phyloP scores from a whole-genome alignment of 768 basidiomycete species.

The Boletus pseudopeckii region DNA sequence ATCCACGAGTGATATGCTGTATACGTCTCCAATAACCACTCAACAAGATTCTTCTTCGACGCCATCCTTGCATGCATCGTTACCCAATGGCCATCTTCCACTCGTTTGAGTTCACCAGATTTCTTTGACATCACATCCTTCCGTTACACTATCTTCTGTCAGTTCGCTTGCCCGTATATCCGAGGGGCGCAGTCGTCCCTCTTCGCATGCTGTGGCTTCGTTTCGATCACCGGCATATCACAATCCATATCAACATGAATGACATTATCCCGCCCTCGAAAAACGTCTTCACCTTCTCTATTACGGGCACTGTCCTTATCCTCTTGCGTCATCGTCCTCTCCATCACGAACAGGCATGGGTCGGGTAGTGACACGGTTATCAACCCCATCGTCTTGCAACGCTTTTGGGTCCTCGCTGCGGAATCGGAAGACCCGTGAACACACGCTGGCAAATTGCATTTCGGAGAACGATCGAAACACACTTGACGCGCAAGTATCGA shows the following conservation, averaged over 20 bases:
- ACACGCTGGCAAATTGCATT: neutral
- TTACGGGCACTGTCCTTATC: conserved; percentile 63
- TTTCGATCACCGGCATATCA: conserved; percentile 54
- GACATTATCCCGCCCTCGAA: conserved; percentile 64
- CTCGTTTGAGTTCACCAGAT: too few species aligned
- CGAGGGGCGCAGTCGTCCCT: too few species aligned
- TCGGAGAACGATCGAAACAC: too few species aligned
- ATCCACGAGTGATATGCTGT: too few species aligned
- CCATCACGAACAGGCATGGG: conserved; percentile 21
- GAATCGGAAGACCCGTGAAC: conserved; percentile 44
- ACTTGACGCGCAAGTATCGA: too few species aligned
- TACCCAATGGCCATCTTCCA: too few species aligned
- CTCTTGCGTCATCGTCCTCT: conserved; percentile 37
- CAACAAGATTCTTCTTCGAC: too few species aligned
- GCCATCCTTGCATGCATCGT: too few species aligned
- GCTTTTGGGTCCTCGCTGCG: conserved; percentile 65
- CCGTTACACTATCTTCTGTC: too few species aligned
- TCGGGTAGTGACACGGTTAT: conserved; percentile 36
- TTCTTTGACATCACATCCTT: too few species aligned
- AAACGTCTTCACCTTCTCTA: conserved; percentile 61
- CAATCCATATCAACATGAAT: conserved; percentile 77
- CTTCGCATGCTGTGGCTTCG: conserved; percentile 28
- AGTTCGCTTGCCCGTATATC: too few species aligned
- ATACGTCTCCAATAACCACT: too few species aligned
- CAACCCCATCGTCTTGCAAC: conserved; percentile 59